Base-by-base conservation (phyloP, 2,329 filamentous ascomycete genomes). In the Capronia coronata region DNA sequence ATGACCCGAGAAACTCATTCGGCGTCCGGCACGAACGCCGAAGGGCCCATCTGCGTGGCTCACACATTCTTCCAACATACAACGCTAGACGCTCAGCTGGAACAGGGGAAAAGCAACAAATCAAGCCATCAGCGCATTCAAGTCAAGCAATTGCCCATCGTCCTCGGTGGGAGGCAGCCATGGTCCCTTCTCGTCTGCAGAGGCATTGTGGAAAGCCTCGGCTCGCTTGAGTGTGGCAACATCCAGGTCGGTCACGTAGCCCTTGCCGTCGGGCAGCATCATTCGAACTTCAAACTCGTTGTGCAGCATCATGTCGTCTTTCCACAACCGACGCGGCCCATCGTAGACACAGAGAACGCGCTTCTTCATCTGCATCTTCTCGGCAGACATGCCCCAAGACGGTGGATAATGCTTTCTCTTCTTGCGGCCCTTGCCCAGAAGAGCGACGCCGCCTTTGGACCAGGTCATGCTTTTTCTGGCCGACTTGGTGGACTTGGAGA, bases 291-390 rank as follows among this genome's bases (percentile, higher is more conserved):
- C 93, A 63, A 93, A 90, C 61, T 95, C 89, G 13, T 86, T 89
- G 60, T 90, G 88, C 43, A 98, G 82, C 89, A 96, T 94, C 88
- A 97, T 93, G 70, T 98, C 93, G 65, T 98, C 93, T 74, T 97
- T 97, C 79, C 87, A 93, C 43, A 98, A 77, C 35, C 91, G 83
- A 46, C 90, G 82, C 13, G 78, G 78, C 0, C 93, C 93, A 64
- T 97, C 89, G 63, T 94, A 98, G 16, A 94, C 87, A 57, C 88
- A 88, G 62, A 97, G 76, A 48, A 96, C 88, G 22, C 93, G 86
- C 79, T 96, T 96, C 80, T 94, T 96, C 81, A 94, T 94, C 65
- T 86, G 94, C 87, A 97, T 95, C 73, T 93, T 89, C 62, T 87
- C 86, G 63, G 86, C 83, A 55, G 90, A 80, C 62, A 90, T 93